These are phyloP conservation scores for Blastobotrys niveus DNA, from an alignment of 1,139 yeast genomes.

Conservation along the genomic window DNA sequence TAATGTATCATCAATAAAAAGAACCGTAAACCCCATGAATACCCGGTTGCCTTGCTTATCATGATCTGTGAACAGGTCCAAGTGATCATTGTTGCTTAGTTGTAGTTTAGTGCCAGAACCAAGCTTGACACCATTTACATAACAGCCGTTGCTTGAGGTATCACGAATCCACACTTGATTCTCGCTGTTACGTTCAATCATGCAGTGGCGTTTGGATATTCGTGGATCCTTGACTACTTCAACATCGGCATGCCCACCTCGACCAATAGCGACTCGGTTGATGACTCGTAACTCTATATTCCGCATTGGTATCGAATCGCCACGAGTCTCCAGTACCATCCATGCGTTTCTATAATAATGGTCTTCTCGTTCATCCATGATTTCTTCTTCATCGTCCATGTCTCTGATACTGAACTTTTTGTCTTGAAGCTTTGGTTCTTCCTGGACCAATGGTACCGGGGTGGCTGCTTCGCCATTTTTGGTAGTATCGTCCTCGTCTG, in stretches of 20 bases:
- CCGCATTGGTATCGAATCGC: constrained; percentile 38
- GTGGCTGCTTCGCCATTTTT: neutral
- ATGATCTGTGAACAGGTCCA: constrained; percentile 49
- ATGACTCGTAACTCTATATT: constrained; percentile 44
- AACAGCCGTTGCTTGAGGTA: constrained; percentile 73
- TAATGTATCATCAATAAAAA: neutral
- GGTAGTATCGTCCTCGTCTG: constrained; percentile 30
- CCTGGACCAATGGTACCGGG: neutral
- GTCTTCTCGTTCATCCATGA: constrained; percentile 21
- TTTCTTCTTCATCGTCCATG: constrained; percentile 20
- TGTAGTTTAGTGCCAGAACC: constrained; percentile 59
- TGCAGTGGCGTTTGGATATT: constrained; percentile 79
- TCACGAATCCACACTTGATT: constrained; percentile 78
- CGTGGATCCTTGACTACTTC: constrained; percentile 57
- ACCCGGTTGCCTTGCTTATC: neutral
- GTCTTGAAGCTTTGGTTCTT: neutral
- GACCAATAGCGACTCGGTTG: constrained; percentile 31
- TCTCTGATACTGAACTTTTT: constrained; percentile 21
- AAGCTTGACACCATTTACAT: constrained; percentile 52
- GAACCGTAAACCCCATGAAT: constrained; percentile 9
- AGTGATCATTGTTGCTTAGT: constrained; percentile 56
- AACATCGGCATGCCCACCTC: constrained; percentile 21
- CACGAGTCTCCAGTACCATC: constrained; percentile 43
- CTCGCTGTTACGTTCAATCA: constrained; percentile 46
- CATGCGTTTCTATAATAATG: constrained; percentile 44